Conservation (phyloP, 2,329 filamentous ascomycete species). For the Epichloe hybrida region DNA sequence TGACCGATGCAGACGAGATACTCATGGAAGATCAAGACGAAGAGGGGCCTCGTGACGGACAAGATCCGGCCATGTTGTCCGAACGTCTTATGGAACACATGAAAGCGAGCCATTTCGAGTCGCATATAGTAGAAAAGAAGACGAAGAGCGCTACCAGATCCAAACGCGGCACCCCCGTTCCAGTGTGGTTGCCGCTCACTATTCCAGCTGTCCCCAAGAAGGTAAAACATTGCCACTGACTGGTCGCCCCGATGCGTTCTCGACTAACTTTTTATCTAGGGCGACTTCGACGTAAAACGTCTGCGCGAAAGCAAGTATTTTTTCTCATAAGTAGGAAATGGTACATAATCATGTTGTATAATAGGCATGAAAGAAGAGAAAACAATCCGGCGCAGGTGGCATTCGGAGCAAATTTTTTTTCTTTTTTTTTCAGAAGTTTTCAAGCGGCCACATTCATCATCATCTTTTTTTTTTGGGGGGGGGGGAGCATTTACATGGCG, state of each 20-base stretch:
- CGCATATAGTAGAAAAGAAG: slow-evolving; percentile 13
- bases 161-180: slow-evolving; percentile 9
- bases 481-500: slow-evolving; percentile 4
- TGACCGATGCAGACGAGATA: slow-evolving; percentile 6
- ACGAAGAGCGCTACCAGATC: slow-evolving; percentile 11
- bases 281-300: slow-evolving; percentile 56
- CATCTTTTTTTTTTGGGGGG: not conserved
- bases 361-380: not conserved
- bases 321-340: slow-evolving; percentile 51
- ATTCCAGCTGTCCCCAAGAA: slow-evolving; percentile 72
- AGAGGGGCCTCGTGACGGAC: slow-evolving; percentile 6
- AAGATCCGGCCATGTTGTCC: slow-evolving; percentile 7
- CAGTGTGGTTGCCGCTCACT: slow-evolving; percentile 68
- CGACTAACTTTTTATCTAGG: slow-evolving; percentile 26
- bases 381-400: not conserved
- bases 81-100: slow-evolving; percentile 15
- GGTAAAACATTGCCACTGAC: slow-evolving; percentile 20
- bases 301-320: slow-evolving; percentile 65
- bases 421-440: not conserved
- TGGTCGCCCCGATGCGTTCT: not conserved
- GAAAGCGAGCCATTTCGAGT: slow-evolving; percentile 22
- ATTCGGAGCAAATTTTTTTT: not conserved
- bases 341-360: not conserved
- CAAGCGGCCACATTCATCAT: not conserved
- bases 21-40: slow-evolving; percentile 10